Percentiles rank a stretch among this genome's conserved stretches.
phyloP scores from a whole-genome alignment of 208 protist species.

The Acanthamoeba healyi region DNA sequence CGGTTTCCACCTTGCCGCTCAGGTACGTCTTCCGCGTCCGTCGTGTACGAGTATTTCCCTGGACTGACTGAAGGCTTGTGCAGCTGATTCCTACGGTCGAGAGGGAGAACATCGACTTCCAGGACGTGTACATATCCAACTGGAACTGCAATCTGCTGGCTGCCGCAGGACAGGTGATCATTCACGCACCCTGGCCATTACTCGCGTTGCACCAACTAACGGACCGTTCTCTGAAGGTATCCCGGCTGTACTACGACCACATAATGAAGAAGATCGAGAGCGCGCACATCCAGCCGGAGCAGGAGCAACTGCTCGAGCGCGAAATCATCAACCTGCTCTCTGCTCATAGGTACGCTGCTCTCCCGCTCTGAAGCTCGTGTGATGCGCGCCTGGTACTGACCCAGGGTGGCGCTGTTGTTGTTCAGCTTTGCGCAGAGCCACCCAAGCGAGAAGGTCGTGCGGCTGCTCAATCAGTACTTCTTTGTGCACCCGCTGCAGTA shows the following conservation, averaged over 20 bases:
- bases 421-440: slow-evolving; percentile 39
- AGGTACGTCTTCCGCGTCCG: slow-evolving; percentile 21
- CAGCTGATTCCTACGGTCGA: slow-evolving; percentile 38
- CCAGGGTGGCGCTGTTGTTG: too few species aligned
- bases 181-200: too few species aligned
- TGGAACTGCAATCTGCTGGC: slow-evolving; percentile 63
- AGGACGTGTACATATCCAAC: slow-evolving; percentile 47
- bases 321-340: slow-evolving; percentile 38
- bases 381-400: too few species aligned
- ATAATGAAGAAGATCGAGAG: slow-evolving; percentile 41
- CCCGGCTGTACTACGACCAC: slow-evolving; percentile 50
- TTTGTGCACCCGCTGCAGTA: slow-evolving; percentile 58
- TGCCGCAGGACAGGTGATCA: slow-evolving; percentile 12
- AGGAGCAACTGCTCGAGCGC: neutral
- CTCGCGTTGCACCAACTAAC: too few species aligned
- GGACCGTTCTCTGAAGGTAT: neutral
- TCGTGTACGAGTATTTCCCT: neutral
- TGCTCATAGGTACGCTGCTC: neutral
- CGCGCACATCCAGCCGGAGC: neutral
- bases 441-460: slow-evolving; percentile 32
- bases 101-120: slow-evolving; percentile 46
- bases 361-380: neutral
- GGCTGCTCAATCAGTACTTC: slow-evolving; percentile 54
- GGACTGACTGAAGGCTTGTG: too few species aligned
- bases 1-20: slow-evolving; percentile 24